A percentile compares a stretch with the other conserved stretches of the same genome.
Conservation (phyloP, 2,329 filamentous ascomycete genomes). For the Phymatotrichopsis omnivora region DNA sequence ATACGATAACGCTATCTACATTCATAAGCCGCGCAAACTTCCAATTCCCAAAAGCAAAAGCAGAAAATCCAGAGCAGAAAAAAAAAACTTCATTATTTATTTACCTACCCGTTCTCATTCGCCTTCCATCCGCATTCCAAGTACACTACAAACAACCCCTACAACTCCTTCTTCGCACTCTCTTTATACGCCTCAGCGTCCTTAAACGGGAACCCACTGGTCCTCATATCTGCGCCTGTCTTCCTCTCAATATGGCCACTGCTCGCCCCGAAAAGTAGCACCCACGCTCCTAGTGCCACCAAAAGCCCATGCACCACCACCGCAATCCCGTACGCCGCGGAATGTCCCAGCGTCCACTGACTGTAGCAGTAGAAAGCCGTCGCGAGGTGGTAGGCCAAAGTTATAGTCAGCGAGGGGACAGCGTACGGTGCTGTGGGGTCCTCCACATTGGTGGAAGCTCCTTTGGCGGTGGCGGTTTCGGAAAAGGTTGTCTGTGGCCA, state of each 20-base stretch:
- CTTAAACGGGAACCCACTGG: constrained; percentile 54
- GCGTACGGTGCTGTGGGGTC: constrained; percentile 52
- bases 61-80: no score
- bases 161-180: constrained; percentile 35
- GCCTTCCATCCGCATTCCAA: no score
- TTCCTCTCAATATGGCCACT: constrained; percentile 48
- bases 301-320: constrained; percentile 48
- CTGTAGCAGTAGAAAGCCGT: constrained; percentile 59
- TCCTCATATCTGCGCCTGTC: constrained; percentile 58
- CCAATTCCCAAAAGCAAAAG: no score
- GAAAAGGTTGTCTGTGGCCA: constrained; percentile 24
- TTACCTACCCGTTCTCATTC: no score
- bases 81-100: no score
- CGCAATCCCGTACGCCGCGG: constrained; percentile 51
- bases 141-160: no score
- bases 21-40: no score
- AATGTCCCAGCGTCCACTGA: constrained; percentile 49
- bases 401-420: constrained; percentile 54
- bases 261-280: constrained; percentile 42
- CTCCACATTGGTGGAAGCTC: constrained; percentile 35
- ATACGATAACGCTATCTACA: no score
- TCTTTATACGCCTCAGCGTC: constrained; percentile 49
- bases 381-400: constrained; percentile 53
- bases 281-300: constrained; percentile 56
- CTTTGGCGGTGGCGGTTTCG: constrained; percentile 15